Evolutionary conservation across 2,329 filamentous ascomycete species (phyloP).

Genomic region (Talaromyces sp.): DNA sequence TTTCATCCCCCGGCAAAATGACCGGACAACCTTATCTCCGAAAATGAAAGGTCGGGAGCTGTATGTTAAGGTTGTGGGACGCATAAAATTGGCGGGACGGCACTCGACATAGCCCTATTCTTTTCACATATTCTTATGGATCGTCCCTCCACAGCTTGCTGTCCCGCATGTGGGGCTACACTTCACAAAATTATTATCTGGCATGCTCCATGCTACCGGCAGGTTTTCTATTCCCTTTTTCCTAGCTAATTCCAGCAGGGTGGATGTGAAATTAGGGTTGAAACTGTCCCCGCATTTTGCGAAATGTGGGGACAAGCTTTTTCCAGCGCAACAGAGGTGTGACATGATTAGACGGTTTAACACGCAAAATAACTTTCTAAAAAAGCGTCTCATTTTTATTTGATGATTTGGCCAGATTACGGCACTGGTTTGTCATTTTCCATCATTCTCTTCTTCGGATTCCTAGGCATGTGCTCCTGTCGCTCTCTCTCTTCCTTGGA

Average conservation of each 20-base stretch:
- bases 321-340: neutral
- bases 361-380: neutral
- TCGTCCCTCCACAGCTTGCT: neutral
- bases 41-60: neutral
- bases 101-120: neutral
- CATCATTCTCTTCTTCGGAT: constrained; percentile 46
- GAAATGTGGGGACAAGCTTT: neutral
- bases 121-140: neutral
- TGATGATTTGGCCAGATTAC: neutral
- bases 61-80: neutral
- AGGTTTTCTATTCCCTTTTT: too few species aligned
- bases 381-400: neutral
- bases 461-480: constrained; percentile 32
- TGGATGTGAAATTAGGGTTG: neutral
- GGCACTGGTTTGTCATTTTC: constrained; percentile 24
- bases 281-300: neutral
- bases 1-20: neutral
- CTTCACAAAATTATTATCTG: neutral
- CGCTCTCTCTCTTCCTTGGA: constrained; percentile 32
- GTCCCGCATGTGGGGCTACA: neutral
- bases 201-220: neutral
- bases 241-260: neutral
- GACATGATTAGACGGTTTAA: neutral
- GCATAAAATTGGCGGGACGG: neutral
- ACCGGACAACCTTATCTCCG: neutral